A percentile compares a stretch with the other conserved stretches of the same genome.
phyloP scores from a whole-genome alignment of 2,329 filamentous ascomycete genomes.

The Verticillium nonalfalfae region DNA sequence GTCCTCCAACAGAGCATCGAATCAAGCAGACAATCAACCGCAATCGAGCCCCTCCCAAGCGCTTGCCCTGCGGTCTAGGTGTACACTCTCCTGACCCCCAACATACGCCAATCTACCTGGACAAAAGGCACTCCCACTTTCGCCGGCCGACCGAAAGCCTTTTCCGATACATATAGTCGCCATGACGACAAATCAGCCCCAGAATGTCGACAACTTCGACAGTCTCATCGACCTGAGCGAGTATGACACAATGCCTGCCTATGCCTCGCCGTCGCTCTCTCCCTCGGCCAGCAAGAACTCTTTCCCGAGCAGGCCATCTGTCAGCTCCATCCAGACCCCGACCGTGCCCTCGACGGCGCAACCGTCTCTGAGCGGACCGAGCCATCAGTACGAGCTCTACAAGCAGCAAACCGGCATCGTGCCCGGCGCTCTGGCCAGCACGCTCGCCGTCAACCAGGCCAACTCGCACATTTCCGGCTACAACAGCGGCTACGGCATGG shows the following conservation, averaged over 20 bases:
- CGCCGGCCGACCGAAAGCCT: background rate
- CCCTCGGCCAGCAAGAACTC: conserved; percentile 48
- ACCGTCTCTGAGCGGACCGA: conserved; percentile 68
- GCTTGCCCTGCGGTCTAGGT: background rate
- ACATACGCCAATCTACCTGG: background rate
- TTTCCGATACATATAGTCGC: background rate
- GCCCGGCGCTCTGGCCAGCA: conserved; percentile 72
- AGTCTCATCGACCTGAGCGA: conserved; percentile 54
- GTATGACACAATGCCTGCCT: conserved; percentile 52
- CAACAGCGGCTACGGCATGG: conserved; percentile 39
- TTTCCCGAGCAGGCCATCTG: conserved; percentile 42
- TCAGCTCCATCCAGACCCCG: conserved; percentile 48
- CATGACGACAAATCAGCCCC: conserved; percentile 12
- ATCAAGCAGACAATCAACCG: background rate
- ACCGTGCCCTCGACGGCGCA: conserved; percentile 44
- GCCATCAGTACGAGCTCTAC: conserved; percentile 92
- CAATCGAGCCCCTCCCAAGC: background rate
- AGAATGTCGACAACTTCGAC: conserved; percentile 47
- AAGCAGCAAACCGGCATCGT: conserved; percentile 93
- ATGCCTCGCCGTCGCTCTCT: conserved; percentile 55
- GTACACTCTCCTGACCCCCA: background rate
- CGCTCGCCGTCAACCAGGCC: conserved; percentile 68
- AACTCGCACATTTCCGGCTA: conserved; percentile 48
- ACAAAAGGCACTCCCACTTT: background rate
- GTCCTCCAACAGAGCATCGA: background rate